A percentile compares a stretch with the other conserved stretches of the same genome.
phyloP scores from a whole-genome alignment of 2,329 filamentous ascomycete genomes.

The Drechslera avenae region DNA sequence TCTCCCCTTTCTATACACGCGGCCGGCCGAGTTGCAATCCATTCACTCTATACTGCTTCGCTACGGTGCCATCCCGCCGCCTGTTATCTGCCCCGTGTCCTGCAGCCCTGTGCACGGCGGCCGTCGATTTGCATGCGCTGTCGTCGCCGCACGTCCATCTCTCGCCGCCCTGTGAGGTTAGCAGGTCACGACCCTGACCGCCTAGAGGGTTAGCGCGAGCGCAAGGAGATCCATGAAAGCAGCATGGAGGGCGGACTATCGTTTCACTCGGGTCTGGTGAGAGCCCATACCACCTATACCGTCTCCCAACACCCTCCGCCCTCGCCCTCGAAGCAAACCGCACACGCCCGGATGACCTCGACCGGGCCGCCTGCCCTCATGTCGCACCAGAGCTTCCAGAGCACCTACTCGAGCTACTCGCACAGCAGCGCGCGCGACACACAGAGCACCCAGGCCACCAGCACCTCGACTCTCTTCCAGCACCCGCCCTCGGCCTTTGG shows the following conservation, averaged over 20 bases:
- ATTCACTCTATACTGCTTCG: not conserved
- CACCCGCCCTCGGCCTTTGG: constrained; percentile 36
- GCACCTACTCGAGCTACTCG: constrained; percentile 55
- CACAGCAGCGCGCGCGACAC: constrained; percentile 54
- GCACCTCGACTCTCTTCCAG: constrained; percentile 53
- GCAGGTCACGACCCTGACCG: constrained; percentile 15
- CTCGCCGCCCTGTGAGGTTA: constrained; percentile 11
- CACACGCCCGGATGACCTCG: constrained; percentile 43
- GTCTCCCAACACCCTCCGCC: constrained; percentile 24
- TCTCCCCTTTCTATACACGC: constrained; percentile 29
- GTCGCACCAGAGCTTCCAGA: constrained; percentile 54
- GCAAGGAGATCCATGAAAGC: constrained; percentile 37
- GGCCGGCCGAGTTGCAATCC: not conserved
- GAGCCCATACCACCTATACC: constrained; percentile 26
- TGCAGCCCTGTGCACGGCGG: constrained; percentile 7
- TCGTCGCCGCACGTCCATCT: constrained; percentile 2
- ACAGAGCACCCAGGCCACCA: constrained; percentile 54
- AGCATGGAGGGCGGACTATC: constrained; percentile 41
- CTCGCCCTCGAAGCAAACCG: constrained; percentile 27
- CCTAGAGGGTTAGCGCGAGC: constrained; percentile 14
- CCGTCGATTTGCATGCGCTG: constrained; percentile 4
- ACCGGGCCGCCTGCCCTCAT: constrained; percentile 48
- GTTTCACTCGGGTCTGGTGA: constrained; percentile 25
- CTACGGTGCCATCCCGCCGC: not conserved
- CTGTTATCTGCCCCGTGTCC: not conserved